Base-by-base conservation (phyloP, 306 rosid species). In the Cucumis hystrix region DNA sequence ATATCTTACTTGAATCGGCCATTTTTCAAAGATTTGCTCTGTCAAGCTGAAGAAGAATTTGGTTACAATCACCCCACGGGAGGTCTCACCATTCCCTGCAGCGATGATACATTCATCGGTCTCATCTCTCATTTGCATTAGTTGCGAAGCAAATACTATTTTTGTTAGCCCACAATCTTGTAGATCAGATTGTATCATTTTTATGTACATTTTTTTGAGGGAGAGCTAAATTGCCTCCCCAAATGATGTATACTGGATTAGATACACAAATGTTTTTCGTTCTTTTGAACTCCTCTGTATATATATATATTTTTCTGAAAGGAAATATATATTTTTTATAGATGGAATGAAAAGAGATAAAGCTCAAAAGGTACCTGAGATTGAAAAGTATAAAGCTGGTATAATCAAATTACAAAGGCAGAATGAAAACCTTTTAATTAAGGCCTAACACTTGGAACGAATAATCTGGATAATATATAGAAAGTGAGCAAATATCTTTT, bases 11-110 rank as follows among this genome's bases (percentile, higher is more conserved):
- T 69, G 75, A 41, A 69, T 69, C 75, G 8, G n/a, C 20, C 75
- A 21, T 69, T 41, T 43, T 43, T 43, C 20, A 69, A 21, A 51
- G 39, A 43, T 11, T 43, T 68, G 74, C 55, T 68, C 18, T 20
- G 74, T 68, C 35, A 41, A 69, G 37, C 20, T 43, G 75, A 69
- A 69, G 75, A 69, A 43, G 56, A 69, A 69, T 69, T 43, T 43
- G 75, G 75, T 12, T 43, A 69, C 56, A 21, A 43, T 69, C 75
- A 69, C 11, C 75, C 55, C 47, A 20, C 43, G 75, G 75, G 55
- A 43, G 75, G 75, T 23, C 75, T 69, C 57, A 69, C 55, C 75
- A 43, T 69, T 69, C 37, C 75, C 37, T 69, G 55, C 75, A 69
- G 12, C 21, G 75, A 43, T 13, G 56, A 69, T 69, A 69, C 8